Conservation (phyloP, 164 flowering plant genomes). For the Brasenia schreberi region DNA sequence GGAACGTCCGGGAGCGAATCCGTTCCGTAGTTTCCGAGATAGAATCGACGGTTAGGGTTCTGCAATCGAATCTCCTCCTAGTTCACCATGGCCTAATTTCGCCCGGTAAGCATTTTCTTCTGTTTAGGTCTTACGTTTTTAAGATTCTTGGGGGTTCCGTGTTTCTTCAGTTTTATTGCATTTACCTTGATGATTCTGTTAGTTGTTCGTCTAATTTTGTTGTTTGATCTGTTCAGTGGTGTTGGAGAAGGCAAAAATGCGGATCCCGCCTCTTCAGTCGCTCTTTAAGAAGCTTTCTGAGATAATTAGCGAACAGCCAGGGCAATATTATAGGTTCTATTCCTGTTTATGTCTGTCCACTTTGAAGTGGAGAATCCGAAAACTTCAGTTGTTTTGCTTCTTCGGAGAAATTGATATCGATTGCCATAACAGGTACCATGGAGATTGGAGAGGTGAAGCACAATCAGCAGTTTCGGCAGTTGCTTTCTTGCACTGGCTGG, state of each 20-base stretch:
- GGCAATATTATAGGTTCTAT: constrained; percentile 66
- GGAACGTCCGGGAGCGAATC: constrained; percentile 50
- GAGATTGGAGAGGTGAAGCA: constrained; percentile 92
- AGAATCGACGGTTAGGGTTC: constrained; percentile 51
- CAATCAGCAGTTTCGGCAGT: constrained; percentile 72
- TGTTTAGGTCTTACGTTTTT: neutral
- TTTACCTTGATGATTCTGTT: neutral
- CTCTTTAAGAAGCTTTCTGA: constrained; percentile 47
- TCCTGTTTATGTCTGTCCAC: neutral
- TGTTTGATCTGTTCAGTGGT: constrained; percentile 33
- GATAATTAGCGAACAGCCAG: constrained; percentile 49
- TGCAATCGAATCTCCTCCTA: constrained; percentile 62
- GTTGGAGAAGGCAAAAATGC: constrained; percentile 49
- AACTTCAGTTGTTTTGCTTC: neutral
- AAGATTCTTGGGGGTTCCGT: neutral
- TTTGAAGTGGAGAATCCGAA: neutral
- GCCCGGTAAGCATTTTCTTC: constrained; percentile 32
- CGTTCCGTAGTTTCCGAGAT: constrained; percentile 51
- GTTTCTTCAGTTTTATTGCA: neutral
- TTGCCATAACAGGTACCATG: constrained; percentile 51
- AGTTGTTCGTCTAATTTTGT: constrained; percentile 1
- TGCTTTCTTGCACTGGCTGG: constrained; percentile 90
- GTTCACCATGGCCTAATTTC: constrained; percentile 77
- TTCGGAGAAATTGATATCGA: neutral
- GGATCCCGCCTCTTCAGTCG: constrained; percentile 38